Conservation (phyloP, 2,329 filamentous ascomycete species). For the Fusarium sp. region DNA sequence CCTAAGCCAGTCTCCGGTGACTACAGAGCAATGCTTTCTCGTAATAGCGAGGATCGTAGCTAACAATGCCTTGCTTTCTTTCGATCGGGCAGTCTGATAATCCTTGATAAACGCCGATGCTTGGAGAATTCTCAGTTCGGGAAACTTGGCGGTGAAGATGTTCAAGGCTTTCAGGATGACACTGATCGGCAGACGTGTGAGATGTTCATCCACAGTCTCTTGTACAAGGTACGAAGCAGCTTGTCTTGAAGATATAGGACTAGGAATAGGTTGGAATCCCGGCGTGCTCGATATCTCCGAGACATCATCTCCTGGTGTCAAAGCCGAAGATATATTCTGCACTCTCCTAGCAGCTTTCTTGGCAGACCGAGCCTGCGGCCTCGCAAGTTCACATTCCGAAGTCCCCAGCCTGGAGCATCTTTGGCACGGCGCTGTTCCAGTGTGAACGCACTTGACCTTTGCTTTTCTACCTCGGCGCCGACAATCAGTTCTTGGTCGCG, state of each 20-base stretch:
- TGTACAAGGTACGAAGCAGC: background rate
- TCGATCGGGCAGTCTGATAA: constrained; percentile 34
- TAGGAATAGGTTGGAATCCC: constrained; percentile 4
- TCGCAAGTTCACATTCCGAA: constrained; percentile 47
- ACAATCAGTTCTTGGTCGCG: fast-evolving
- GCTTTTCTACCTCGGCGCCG: constrained; percentile 46
- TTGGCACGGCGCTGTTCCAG: constrained; percentile 51
- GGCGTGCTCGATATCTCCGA: background rate
- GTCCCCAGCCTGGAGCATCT: constrained; percentile 49
- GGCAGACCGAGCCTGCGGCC: constrained; percentile 7
- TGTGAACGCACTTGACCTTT: constrained; percentile 55
- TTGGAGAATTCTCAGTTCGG: constrained; percentile 54
- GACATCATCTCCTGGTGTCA: background rate
- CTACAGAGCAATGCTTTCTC: constrained; percentile 33
- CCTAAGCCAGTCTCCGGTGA: constrained; percentile 26
- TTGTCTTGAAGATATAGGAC: constrained; percentile 7
- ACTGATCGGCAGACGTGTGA: constrained; percentile 44
- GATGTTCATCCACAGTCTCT: constrained; percentile 44
- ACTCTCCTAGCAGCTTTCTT: constrained; percentile 25
- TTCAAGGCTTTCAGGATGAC: constrained; percentile 52
- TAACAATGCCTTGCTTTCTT: constrained; percentile 47
- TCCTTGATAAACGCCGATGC: constrained; percentile 51
- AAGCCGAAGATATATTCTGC: background rate
- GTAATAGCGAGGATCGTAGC: constrained; percentile 39
- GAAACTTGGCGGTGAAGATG: constrained; percentile 54